phyloP scores from a whole-genome alignment of 164 flowering plant species.

The Berberis thunbergii region DNA sequence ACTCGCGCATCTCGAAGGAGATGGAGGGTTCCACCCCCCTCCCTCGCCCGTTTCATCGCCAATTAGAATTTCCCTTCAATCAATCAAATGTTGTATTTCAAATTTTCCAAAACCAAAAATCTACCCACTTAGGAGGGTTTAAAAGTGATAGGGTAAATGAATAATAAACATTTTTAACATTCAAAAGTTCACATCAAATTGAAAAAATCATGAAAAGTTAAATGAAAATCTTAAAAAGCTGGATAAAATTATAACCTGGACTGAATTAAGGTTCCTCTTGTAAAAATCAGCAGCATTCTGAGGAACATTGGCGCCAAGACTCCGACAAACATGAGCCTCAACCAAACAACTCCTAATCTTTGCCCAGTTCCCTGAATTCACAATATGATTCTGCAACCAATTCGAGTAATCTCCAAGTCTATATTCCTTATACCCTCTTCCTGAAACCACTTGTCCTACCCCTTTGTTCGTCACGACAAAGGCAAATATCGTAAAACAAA shows the following conservation, averaged over 20 bases:
- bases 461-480: slow-evolving; percentile 46
- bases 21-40: too few relatives aligned
- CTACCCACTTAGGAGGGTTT: too few relatives aligned
- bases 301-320: slow-evolving; percentile 1
- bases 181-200: background rate
- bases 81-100: too few relatives aligned
- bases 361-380: slow-evolving; percentile 37
- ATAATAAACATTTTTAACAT: too few relatives aligned
- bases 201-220: background rate
- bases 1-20: too few relatives aligned
- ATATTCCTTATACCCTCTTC: slow-evolving; percentile 31
- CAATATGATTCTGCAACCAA: slow-evolving; percentile 45
- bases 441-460: slow-evolving; percentile 29
- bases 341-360: slow-evolving; percentile 42
- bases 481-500: slow-evolving; percentile 33
- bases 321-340: slow-evolving; percentile 31
- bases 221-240: background rate
- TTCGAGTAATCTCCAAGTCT: slow-evolving; percentile 48
- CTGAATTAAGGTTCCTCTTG: slow-evolving; percentile 18
- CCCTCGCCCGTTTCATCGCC: too few relatives aligned
- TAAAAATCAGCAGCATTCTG: slow-evolving; percentile 13
- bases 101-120: too few relatives aligned
- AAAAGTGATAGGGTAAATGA: too few relatives aligned
- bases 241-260: slow-evolving; percentile 27
- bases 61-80: too few relatives aligned